Conservation (phyloP, 2,329 filamentous ascomycete species). For the Cercospora sp. region DNA sequence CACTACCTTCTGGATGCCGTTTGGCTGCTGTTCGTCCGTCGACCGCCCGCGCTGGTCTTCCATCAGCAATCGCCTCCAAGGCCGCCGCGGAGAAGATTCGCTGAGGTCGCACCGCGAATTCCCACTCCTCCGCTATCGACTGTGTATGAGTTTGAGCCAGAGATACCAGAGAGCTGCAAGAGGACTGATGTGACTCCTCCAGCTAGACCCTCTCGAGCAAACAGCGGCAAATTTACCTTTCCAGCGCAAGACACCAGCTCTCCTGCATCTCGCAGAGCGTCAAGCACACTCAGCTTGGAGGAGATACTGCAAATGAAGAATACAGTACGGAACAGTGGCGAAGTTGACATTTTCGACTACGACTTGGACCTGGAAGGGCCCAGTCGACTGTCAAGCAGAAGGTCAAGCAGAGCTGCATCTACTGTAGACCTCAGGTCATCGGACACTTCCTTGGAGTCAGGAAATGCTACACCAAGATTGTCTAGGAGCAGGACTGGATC, state of each 20-base stretch:
- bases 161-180: background rate
- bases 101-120: background rate
- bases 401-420: conserved; percentile 5
- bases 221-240: conserved; percentile 1
- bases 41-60: background rate
- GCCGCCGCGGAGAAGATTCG: background rate
- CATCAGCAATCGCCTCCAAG: background rate
- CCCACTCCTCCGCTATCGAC: background rate
- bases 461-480: background rate
- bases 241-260: conserved; percentile 1
- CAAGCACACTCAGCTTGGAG: conserved; percentile 1
- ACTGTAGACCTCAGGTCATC: background rate
- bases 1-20: background rate
- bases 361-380: conserved; percentile 8
- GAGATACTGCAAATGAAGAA: conserved; percentile 8
- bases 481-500: conserved; percentile 5
- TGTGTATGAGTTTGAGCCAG: background rate
- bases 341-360: background rate
- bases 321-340: background rate
- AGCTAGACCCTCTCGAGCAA: background rate
- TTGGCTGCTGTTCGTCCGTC: background rate
- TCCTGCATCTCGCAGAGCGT: background rate
- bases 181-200: background rate
- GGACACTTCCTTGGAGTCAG: background rate
- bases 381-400: conserved; percentile 16